Conservation (phyloP, 2,329 filamentous ascomycete genomes). For the Penicillium sp. region DNA sequence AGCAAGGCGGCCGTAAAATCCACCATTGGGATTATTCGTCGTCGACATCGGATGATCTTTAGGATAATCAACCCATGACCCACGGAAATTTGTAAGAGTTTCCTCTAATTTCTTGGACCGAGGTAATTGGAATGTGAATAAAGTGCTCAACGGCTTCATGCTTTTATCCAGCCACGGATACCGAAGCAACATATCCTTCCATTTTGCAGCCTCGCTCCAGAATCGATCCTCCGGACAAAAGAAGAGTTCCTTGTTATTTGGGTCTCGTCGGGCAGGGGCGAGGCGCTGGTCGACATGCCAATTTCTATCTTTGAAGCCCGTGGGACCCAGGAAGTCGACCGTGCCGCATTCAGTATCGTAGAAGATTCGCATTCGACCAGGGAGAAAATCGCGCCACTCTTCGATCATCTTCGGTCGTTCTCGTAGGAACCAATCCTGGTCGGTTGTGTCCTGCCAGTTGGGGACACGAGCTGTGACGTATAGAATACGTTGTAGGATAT, state of each 20-base stretch:
- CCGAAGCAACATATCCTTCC: conserved; percentile 6
- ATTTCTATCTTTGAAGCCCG: conserved; percentile 16
- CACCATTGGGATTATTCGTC: conserved; percentile 12
- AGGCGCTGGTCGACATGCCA: conserved; percentile 1
- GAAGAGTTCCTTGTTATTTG: conserved; percentile 12
- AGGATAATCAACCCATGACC: conserved; percentile 8
- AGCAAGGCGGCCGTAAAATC: conserved; percentile 20
- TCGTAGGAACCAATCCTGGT: conserved; percentile 31
- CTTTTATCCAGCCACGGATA: conserved; percentile 12
- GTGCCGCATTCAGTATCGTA: conserved; percentile 42
- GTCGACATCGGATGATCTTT: conserved; percentile 13
- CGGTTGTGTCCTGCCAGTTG: conserved; percentile 13
- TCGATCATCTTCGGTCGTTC: conserved; percentile 46
- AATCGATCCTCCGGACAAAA: neutral
- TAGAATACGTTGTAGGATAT: conserved; percentile 19
- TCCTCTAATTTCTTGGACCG: neutral
- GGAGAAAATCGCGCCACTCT: conserved; percentile 52
- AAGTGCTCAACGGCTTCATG: conserved; percentile 8
- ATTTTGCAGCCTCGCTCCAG: conserved; percentile 10
- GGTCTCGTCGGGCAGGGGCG: conserved; percentile 8
- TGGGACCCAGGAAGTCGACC: conserved; percentile 39
- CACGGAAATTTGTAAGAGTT: conserved; percentile 16
- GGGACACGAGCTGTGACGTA: conserved; percentile 3
- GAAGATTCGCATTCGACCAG: conserved; percentile 27
- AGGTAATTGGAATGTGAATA: conserved; percentile 15